phyloP scores from a whole-genome alignment of 352 stramenopile species.

The Phytophthora agathidicida region DNA sequence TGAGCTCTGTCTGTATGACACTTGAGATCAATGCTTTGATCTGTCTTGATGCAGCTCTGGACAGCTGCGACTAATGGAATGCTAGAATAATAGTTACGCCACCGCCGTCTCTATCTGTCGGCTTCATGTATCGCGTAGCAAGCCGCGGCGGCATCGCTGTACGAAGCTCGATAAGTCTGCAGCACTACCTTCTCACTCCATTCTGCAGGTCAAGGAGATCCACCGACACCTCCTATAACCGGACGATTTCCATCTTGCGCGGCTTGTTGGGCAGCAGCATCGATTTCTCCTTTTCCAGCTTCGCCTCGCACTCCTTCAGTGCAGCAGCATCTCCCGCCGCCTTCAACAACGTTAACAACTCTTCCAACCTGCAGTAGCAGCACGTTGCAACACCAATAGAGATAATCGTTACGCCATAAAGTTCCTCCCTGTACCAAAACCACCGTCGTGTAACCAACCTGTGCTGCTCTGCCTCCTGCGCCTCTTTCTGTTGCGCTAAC shows the following conservation, averaged over 20 bases:
- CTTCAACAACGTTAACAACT: constrained; percentile 38
- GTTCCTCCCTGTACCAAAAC: background rate
- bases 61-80: too few relatives aligned
- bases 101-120: too few relatives aligned
- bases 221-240: constrained; percentile 35
- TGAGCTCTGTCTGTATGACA: too few relatives aligned
- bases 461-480: constrained; percentile 18
- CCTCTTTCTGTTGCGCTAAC: constrained; percentile 20
- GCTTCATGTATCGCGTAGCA: too few relatives aligned
- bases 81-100: too few relatives aligned
- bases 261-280: constrained; percentile 18
- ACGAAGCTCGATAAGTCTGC: too few relatives aligned
- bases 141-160: too few relatives aligned
- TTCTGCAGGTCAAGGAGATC: too few relatives aligned
- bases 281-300: constrained; percentile 27
- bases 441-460: constrained; percentile 18
- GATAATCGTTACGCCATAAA: background rate
- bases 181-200: too few relatives aligned
- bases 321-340: constrained; percentile 17
- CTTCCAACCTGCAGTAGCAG: constrained; percentile 32
- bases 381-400: background rate
- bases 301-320: constrained; percentile 29
- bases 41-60: too few relatives aligned
- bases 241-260: constrained; percentile 52
- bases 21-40: too few relatives aligned